phyloP scores from a whole-genome alignment of 164 flowering plant species.

The Sextonia rubra region DNA sequence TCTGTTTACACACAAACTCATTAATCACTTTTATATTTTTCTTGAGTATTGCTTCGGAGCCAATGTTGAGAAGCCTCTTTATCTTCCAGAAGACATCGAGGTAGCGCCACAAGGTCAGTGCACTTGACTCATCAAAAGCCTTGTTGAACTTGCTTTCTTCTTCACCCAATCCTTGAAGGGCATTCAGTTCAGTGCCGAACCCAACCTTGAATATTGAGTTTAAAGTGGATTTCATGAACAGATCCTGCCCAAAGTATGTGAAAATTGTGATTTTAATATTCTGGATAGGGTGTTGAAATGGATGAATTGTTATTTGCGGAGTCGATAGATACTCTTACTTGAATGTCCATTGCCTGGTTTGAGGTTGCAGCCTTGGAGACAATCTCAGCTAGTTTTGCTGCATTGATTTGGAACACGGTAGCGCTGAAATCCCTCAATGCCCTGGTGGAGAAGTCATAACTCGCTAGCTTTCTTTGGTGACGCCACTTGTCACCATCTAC shows the following conservation, averaged over 20 bases:
- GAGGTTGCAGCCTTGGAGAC: conserved; percentile 22
- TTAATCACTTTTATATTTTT: conserved; percentile 41
- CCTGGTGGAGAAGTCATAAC: conserved; percentile 65
- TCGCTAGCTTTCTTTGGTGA: conserved; percentile 68
- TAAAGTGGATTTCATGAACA: conserved; percentile 47
- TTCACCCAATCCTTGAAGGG: conserved; percentile 40
- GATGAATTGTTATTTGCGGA: too few relatives aligned
- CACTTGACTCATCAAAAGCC: conserved; percentile 66
- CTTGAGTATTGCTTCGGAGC: conserved; percentile 53
- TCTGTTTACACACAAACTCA: conserved; percentile 38
- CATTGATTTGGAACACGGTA: conserved; percentile 47
- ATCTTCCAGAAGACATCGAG: conserved; percentile 59
- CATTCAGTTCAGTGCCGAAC: conserved; percentile 59
- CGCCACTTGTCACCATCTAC: conserved; percentile 68
- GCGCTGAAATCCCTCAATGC: conserved; percentile 63
- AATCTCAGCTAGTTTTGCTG: conserved; percentile 39
- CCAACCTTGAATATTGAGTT: conserved; percentile 77
- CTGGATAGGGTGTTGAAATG: not conserved
- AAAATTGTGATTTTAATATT: too few relatives aligned
- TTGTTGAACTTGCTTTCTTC: conserved; percentile 34
- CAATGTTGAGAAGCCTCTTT: conserved; percentile 51
- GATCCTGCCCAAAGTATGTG: conserved; percentile 33
- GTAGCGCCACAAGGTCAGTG: conserved; percentile 38
- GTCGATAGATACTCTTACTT: conserved; percentile 22
- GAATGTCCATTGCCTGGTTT: conserved; percentile 38